phyloP scores from a whole-genome alignment of 352 stramenopile genomes.

The Phytophthora agathidicida region DNA sequence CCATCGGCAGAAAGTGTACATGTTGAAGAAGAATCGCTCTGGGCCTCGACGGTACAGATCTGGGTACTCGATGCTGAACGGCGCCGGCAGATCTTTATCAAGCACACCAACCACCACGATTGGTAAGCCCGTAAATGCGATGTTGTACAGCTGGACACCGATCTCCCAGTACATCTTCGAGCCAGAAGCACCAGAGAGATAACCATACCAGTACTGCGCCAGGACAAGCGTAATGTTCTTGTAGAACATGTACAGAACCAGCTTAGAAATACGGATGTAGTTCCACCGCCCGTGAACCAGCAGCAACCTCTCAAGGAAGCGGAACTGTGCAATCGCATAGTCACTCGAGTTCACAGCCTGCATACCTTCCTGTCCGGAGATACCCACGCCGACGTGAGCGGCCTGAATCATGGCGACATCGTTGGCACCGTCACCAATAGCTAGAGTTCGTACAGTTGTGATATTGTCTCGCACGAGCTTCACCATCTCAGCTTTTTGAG shows the following conservation, averaged over 20 bases:
- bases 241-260: conserved; percentile 95
- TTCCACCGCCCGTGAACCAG: conserved; percentile 93
- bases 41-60: conserved; percentile 76
- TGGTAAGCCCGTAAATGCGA: conserved; percentile 93
- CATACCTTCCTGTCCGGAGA: conserved; percentile 94
- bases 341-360: conserved; percentile 95
- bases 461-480: conserved; percentile 70
- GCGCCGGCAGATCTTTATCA: conserved; percentile 82
- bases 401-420: conserved; percentile 96
- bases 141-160: conserved; percentile 93
- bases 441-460: conserved; percentile 64
- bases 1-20: conserved; percentile 80
- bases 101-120: conserved; percentile 88
- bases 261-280: conserved; percentile 91
- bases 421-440: conserved; percentile 94
- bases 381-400: conserved; percentile 93
- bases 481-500: conserved; percentile 88
- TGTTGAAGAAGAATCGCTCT: conserved; percentile 79
- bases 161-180: conserved; percentile 89
- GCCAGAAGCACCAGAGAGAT: conserved; percentile 93
- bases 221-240: conserved; percentile 95
- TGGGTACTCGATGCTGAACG: conserved; percentile 80
- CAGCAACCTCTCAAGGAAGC: conserved; percentile 90
- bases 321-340: conserved; percentile 95
- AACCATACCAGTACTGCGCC: conserved; percentile 91